Evolutionary conservation across 1,284 basidiomycete species (phyloP), one percentile per base, ranked within the genome.

Genomic region (Tylopilus orsonianus): DNA sequence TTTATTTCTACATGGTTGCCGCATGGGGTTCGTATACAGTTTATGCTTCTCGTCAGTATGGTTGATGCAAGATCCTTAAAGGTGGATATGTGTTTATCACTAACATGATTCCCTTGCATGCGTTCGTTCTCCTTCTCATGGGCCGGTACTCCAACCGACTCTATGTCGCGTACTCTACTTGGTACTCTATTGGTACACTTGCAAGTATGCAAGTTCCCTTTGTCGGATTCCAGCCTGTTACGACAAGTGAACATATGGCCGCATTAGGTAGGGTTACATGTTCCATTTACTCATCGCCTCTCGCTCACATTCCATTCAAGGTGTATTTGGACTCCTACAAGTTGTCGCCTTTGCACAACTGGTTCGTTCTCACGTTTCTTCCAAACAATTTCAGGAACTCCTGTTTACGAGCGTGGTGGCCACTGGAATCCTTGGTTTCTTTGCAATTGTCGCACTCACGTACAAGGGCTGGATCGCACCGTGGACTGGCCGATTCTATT

Each of bases 1-100:
- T 99, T 74, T 99, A 99, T 75, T 98, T 97, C 59, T 99, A 98
- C 80, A 99, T 99, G 97, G 97, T 99, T 14, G 96, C 97, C 41
- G 97, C 97, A 12, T 99, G 97, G 97, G 97, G 97, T 88, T 56
- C 52, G 80, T 70, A 29, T 22, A 5, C 38, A 18, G 44, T 27
- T 19, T 9, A 44, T 48, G 13, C 19, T 41, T 32, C 4, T 18
- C 12, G 13, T 32, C 19, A 5, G 2, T 12, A 36, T 43, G 10
- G 18, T 39, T 55, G 43, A 56, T 43, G 34, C 29, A 44, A 41
- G 14, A 37, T 44, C 44, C 14, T 22, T 34, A 12, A 36, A 90
- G 87, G 87, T 75, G 97, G 97, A 57, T 99, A 99, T 71, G 97
- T 93, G 1, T 99, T 99, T 78, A 99, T 99, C 71, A 99, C 97